Evolutionary conservation across 2,329 filamentous ascomycete species (phyloP), one percentile per base, ranked within the genome.

Genomic region (Aspergillus neotritici): DNA sequence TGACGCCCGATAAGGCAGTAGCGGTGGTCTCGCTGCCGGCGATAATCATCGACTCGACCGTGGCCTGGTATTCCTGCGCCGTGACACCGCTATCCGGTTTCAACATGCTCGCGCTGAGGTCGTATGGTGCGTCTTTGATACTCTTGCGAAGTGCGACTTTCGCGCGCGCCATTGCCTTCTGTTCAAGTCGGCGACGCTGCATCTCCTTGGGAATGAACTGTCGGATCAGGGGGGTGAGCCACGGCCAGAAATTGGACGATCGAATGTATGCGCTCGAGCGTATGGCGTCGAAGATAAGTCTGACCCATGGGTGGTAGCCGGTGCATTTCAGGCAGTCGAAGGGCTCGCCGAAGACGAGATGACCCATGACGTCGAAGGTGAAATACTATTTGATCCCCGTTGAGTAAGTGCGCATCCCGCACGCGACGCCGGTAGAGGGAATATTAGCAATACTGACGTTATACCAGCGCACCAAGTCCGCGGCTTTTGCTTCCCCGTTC

Each of bases 231-330:
- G 41, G 36, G 14, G 34, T 40, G 9, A 44, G 10, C 41, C 36
- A 44, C 9, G 41, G 41, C 41, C 41, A 44, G 21, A 39, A 44
- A 8, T 35, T 31, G 9, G 36, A 12, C 7, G 30, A 44, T 15
- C 46, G 43, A 6, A 46, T 9, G 15, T 46, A 42, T 4, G 38
- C 31, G 36, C 53, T 44, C 2, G 47, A 48, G 5, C 44, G 47
- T 37, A 66, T 57, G 1, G 54, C 54, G 30, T 51, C 49, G 35
- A 61, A 57, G 2, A 72, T 59, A 13, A 67, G 53, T 0, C 57
- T 53, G 7, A 73, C 66, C 64, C 68, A 73, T 3, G 63, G 58
- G 42, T 72, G 69, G 4, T 62, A 54, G 13, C 55, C 56, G 2
- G 50, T 60, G n/a, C 57, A 60, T 32, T 65, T 52, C 2, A 73